Evolutionary conservation across 768 basidiomycete genomes (phyloP).

Genomic region (Cyathus striatus): DNA sequence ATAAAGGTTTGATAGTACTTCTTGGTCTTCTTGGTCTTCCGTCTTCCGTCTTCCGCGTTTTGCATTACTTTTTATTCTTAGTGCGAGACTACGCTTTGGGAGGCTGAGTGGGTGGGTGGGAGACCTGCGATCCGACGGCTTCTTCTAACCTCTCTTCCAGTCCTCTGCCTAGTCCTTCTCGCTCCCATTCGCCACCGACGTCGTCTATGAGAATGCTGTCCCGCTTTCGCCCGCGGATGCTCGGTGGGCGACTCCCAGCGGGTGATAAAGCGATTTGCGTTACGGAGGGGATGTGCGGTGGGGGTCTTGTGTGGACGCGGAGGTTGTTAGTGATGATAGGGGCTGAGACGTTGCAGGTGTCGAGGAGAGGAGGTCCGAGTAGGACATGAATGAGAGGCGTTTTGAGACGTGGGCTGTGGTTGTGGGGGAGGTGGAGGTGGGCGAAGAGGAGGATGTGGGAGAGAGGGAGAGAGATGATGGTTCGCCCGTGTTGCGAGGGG

Average conservation of each 20-base stretch:
- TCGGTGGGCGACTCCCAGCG: conserved; percentile 18
- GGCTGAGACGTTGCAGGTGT: conserved; percentile 70
- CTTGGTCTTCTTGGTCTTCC: too few relatives aligned
- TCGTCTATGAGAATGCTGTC: conserved; percentile 52
- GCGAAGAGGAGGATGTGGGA: conserved; percentile 7
- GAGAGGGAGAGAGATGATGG: conserved; percentile 44
- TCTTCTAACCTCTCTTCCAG: conserved; percentile 79
- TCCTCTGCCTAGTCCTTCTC: conserved; percentile 78
- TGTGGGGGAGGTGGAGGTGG: conserved; percentile 27
- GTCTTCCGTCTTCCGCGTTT: too few relatives aligned
- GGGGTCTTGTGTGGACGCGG: conserved; percentile 53
- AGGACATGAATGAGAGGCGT: conserved; percentile 85
- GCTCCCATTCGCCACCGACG: conserved; percentile 81
- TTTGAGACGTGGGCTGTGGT: conserved; percentile 48
- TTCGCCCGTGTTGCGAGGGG: too few relatives aligned
- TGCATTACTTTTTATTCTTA: too few relatives aligned
- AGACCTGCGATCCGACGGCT: too few relatives aligned
- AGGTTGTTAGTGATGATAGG: conserved; percentile 67
- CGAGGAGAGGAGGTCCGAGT: conserved; percentile 76
- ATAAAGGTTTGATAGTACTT: too few relatives aligned
- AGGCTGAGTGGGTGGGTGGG: too few relatives aligned
- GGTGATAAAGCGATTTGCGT: conserved; percentile 10
- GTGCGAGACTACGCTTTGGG: too few relatives aligned
- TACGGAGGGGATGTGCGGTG: conserved; percentile 71
- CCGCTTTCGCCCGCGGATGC: conserved; percentile 18